Conservation (phyloP, 2,329 filamentous ascomycete genomes). For the Ophiocordyceps camponoti-floridani region DNA sequence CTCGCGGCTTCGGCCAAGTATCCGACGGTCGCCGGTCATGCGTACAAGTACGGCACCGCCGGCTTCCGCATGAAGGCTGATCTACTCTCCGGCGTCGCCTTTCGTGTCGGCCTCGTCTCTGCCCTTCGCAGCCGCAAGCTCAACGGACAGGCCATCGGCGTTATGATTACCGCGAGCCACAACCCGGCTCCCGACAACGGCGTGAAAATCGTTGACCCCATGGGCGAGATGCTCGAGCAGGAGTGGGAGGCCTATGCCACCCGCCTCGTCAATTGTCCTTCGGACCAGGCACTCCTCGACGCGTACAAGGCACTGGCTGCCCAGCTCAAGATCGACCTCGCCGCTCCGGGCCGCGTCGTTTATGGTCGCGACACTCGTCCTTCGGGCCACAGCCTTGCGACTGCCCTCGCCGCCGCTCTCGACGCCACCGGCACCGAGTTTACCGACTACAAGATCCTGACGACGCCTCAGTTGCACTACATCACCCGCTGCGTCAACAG, state of each 20-base stretch:
- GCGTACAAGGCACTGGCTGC: slow-evolving; percentile 61
- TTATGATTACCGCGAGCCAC: slow-evolving; percentile 93
- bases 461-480: slow-evolving; percentile 96
- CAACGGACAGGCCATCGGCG: slow-evolving; percentile 77
- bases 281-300: slow-evolving; percentile 56
- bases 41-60: slow-evolving; percentile 48
- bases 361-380: slow-evolving; percentile 87
- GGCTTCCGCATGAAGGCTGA: slow-evolving; percentile 56
- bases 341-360: slow-evolving; percentile 58
- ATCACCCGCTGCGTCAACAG: slow-evolving; percentile 90
- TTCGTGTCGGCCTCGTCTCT: slow-evolving; percentile 78
- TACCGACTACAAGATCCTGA: slow-evolving; percentile 78
- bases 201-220: slow-evolving; percentile 89
- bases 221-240: slow-evolving; percentile 95
- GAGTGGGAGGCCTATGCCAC: slow-evolving; percentile 89
- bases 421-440: slow-evolving; percentile 57
- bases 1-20: slow-evolving; percentile 44
- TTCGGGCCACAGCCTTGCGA: slow-evolving; percentile 69
- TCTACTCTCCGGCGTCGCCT: slow-evolving; percentile 80
- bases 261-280: slow-evolving; percentile 66
- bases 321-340: slow-evolving; percentile 57
- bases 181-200: slow-evolving; percentile 83
- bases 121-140: slow-evolving; percentile 79
- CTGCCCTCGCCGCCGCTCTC: slow-evolving; percentile 62
- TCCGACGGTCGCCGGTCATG: slow-evolving; percentile 34